Percentiles rank a stretch among this genome's conserved stretches.
phyloP scores from a whole-genome alignment of 1,284 basidiomycete species.

The Cystobasidium pallidum region DNA sequence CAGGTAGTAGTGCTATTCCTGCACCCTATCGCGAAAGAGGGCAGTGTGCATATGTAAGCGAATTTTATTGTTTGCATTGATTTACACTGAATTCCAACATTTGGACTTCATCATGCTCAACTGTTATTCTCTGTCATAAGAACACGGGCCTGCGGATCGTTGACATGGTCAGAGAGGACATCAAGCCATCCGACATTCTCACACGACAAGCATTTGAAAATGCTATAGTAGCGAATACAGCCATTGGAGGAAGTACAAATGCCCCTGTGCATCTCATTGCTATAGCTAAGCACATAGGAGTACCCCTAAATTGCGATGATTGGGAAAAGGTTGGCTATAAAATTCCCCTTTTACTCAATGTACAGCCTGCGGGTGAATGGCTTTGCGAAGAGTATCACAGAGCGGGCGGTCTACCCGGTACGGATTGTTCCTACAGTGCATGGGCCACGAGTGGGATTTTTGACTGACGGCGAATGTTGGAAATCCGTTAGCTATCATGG shows the following conservation, averaged over 20 bases:
- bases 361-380: constrained; percentile 59
- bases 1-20: constrained; percentile 61
- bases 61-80: too few relatives aligned
- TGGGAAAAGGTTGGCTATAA: constrained; percentile 57
- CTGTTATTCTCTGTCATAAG: neutral
- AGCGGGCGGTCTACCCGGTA: constrained; percentile 58
- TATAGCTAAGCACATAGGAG: constrained; percentile 57
- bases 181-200: constrained; percentile 58
- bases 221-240: constrained; percentile 58
- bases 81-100: too few relatives aligned
- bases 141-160: constrained; percentile 42
- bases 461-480: neutral
- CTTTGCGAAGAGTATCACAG: constrained; percentile 60
- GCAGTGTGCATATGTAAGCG: constrained; percentile 33
- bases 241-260: constrained; percentile 60
- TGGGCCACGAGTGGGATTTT: too few relatives aligned
- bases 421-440: neutral
- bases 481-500: constrained; percentile 47
- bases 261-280: constrained; percentile 56
- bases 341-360: constrained; percentile 59
- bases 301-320: constrained; percentile 59
- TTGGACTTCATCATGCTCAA: too few relatives aligned
- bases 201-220: constrained; percentile 59
- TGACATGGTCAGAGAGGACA: constrained; percentile 64
- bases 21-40: constrained; percentile 40